A percentile compares a stretch with the other conserved stretches of the same genome.
Conservation (phyloP, 192 early-diverging fungal genomes). For the Mortierella claussenii region DNA sequence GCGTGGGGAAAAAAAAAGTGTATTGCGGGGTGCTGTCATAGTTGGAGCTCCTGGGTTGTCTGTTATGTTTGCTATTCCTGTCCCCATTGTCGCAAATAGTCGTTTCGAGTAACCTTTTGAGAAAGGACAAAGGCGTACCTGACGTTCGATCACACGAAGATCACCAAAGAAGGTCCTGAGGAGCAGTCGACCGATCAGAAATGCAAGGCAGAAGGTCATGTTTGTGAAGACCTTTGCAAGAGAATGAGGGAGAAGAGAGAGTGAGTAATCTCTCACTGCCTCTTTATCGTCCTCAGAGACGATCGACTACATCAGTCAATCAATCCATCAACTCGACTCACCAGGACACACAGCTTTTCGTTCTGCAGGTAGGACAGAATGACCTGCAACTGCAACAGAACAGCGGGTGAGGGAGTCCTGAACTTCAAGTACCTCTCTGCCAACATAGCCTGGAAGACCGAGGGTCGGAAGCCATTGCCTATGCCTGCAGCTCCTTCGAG, state of each 20-base stretch:
- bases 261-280: no score
- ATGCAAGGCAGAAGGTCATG: conserved; percentile 58
- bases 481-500: conserved; percentile 40
- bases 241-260: neutral
- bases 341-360: conserved; percentile 60
- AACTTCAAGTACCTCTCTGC: conserved; percentile 50
- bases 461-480: conserved; percentile 43
- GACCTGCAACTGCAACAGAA: conserved; percentile 36
- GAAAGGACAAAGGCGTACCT: conserved; percentile 31
- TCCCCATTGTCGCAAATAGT: neutral
- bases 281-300: no score
- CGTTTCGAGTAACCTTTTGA: no score
- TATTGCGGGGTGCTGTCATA: neutral
- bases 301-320: no score
- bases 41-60: neutral
- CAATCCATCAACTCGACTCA: no score
- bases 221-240: conserved; percentile 55
- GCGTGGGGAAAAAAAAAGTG: neutral
- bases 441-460: conserved; percentile 52
- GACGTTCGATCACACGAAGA: conserved; percentile 57
- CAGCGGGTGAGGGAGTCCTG: conserved; percentile 38
- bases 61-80: neutral
- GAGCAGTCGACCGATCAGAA: conserved; percentile 54
- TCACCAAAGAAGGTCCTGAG: conserved; percentile 58
- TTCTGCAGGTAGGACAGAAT: conserved; percentile 59